A percentile compares a stretch with the other conserved stretches of the same genome.
These are phyloP conservation scores for Sphaerobolus stellatus DNA, from an alignment of 1,284 basidiomycete species.

Conservation along the genomic window DNA sequence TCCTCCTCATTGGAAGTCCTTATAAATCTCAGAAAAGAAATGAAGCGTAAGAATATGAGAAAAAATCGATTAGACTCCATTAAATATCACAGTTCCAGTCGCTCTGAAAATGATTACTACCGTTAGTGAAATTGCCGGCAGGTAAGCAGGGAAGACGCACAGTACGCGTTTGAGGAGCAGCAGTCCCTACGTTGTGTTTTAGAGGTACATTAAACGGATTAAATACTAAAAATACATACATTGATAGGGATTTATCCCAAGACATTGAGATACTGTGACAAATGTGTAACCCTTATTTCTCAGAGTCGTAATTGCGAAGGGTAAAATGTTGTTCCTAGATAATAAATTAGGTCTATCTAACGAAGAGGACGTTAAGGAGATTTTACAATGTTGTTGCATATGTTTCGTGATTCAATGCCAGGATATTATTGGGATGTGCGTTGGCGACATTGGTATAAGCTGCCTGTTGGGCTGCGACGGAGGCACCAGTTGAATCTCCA, in stretches of 20 bases:
- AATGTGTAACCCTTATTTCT: conserved; percentile 5
- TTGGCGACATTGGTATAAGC: conserved; percentile 31
- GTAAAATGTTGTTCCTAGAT: conserved; percentile 2
- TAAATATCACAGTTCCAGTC: too few species aligned
- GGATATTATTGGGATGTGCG: conserved; percentile 36
- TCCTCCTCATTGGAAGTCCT: too few species aligned
- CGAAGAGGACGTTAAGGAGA: not conserved
- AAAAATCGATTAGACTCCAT: too few species aligned
- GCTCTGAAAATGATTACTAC: too few species aligned
- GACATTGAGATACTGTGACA: conserved; percentile 10
- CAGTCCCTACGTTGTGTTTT: not conserved
- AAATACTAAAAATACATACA: not conserved
- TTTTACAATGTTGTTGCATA: conserved; percentile 39
- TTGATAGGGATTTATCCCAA: conserved; percentile 8
- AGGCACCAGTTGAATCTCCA: conserved; percentile 38
- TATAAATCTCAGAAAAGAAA: too few species aligned
- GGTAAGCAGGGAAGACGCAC: too few species aligned
- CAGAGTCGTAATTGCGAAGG: conserved; percentile 3
- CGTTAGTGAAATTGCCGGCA: too few species aligned
- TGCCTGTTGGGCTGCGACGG: conserved; percentile 30
- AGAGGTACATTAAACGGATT: not conserved
- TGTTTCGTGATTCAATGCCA: conserved; percentile 47
- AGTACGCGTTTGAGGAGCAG: not conserved
- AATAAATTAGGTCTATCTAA: not conserved
- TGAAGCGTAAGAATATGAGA: too few species aligned